Base-by-base conservation (phyloP, 192 early-diverging fungal species). In the Entomortierella beljakovae region DNA sequence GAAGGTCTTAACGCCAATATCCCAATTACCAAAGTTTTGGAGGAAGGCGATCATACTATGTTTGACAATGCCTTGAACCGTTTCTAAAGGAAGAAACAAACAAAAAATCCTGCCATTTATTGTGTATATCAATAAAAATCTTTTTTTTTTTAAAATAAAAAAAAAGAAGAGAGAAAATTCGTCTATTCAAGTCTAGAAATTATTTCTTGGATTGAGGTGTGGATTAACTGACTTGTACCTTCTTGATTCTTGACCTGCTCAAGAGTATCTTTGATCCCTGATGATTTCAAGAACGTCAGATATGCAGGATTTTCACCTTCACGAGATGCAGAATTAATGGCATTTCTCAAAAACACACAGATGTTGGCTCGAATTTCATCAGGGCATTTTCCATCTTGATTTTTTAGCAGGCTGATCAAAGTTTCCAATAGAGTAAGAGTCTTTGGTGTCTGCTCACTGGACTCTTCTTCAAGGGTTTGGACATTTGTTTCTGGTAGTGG, bases 41-140 rank as follows among this genome's bases (percentile, higher is more conserved):
- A 95, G 73, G 93, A 93, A 22, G 87, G 81, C 51, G 93, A 94
- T 61, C 84, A 88, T 71, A 84, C 85, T 53, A 56, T 84, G 55
- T 87, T 90, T 68, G 80, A 86, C 51, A 76, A 82, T 35, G 71
- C 71, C 2, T 32, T 74, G 46, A 61, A 66, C 63, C 71, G 71
- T 11, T 74, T 74, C 23, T 74, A 74, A 48, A 34, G 7, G 34
- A 34, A 2, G 6, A 6, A 42, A 23, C 18, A 46, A 46, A 61
- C 23, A 28, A 61, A 46, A 43, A 26, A 46, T 11, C 20, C 28
- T 11, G 32, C 31, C 25, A 31, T 57, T 33, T 20, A 32, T 34
- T n/a, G n/a, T n/a, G n/a, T n/a, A n/a, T n/a, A n/a, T n/a, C n/a
- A n/a, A n/a, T n/a, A n/a, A n/a, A n/a, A 29, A n/a, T 22, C 22